Conservation (phyloP, 495 filamentous ascomycete species). For the Podospora didyma region DNA sequence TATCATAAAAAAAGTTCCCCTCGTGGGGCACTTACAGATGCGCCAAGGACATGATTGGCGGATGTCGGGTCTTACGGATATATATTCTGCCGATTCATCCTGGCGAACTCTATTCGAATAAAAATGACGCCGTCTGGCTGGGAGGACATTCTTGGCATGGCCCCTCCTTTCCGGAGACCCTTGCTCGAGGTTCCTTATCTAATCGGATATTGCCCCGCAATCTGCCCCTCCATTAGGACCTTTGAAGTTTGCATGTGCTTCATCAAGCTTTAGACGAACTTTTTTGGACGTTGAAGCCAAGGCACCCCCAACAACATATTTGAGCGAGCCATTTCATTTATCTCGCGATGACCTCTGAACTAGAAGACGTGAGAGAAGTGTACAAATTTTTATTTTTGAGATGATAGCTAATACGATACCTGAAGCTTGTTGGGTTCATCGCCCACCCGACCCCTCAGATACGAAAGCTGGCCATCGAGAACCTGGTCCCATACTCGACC, state of each 20-base stretch:
- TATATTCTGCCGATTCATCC: constrained; percentile 10
- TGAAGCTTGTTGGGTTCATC: constrained; percentile 85
- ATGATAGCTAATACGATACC: constrained; percentile 2
- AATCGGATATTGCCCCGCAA: constrained; percentile 5
- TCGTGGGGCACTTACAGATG: constrained; percentile 17
- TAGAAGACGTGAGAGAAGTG: constrained; percentile 62
- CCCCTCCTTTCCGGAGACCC: too few relatives aligned
- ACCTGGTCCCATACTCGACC: constrained; percentile 78
- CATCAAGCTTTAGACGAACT: not conserved
- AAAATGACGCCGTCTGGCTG: too few relatives aligned
- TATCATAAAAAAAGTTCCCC: constrained; percentile 19
- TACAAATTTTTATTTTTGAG: not conserved
- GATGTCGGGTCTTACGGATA: constrained; percentile 1
- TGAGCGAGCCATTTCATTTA: not conserved
- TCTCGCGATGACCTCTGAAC: constrained; percentile 66
- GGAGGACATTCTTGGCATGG: too few relatives aligned
- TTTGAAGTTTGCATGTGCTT: not conserved
- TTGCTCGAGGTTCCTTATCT: too few relatives aligned
- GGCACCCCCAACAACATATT: too few relatives aligned
- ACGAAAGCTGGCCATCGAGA: constrained; percentile 70
- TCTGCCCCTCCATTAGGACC: too few relatives aligned
- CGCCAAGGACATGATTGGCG: constrained; percentile 7
- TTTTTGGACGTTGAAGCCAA: too few relatives aligned
- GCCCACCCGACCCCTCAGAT: constrained; percentile 85
- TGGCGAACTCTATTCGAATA: too few relatives aligned